Base-by-base conservation (phyloP, 305 asterid genomes). In the Fraxinus angustifolia region DNA sequence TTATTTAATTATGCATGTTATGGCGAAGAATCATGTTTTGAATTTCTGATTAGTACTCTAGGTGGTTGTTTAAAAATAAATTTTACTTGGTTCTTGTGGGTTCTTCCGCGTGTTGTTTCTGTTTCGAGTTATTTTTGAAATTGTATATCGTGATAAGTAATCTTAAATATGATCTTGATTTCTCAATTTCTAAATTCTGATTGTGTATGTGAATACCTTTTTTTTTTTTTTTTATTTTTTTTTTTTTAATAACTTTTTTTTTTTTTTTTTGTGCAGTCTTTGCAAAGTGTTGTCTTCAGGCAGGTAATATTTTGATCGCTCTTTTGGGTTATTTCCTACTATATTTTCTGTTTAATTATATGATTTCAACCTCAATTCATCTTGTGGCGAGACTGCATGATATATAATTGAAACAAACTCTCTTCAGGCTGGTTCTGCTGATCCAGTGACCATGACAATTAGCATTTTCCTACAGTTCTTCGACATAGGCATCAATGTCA, bases 201-300 rank as follows among this genome's bases (percentile, higher is more conserved):
- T 72, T 82, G 23, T 82, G 76, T 73, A 77, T 78, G 33, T 77
- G 26, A 33, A 71, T 78, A 73, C 60, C 80, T 86, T 89, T 77
- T 83, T 73, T 34, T 82, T 87, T 89, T 76, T 89, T 70, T 53
- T 86, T n/a, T n/a, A 0, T 23, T 23, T 23, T 23, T 23, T 23
- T 23, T 23, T 85, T 23, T 23, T 23, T 23, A n/a, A n/a, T n/a
- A n/a, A n/a, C n/a, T 89, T 77, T 83, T 73, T 34, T 82, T 87
- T 23, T 23, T 23, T 23, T 23, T 23, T 23, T 23, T 23, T 85
- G 75, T 87, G 98, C 98, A 96, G 99, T 94, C 98, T 76, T 90
- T 96, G 90, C 98, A 94, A 84, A 96, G 98, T 84, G 97, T 96
- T 56, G 93, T 94, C 84, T 94, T 96, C 93, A 96, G 93, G 88